Evolutionary conservation across 75 land plant genomes (phyloP).

Genomic region (Pinus albicaulis): DNA sequence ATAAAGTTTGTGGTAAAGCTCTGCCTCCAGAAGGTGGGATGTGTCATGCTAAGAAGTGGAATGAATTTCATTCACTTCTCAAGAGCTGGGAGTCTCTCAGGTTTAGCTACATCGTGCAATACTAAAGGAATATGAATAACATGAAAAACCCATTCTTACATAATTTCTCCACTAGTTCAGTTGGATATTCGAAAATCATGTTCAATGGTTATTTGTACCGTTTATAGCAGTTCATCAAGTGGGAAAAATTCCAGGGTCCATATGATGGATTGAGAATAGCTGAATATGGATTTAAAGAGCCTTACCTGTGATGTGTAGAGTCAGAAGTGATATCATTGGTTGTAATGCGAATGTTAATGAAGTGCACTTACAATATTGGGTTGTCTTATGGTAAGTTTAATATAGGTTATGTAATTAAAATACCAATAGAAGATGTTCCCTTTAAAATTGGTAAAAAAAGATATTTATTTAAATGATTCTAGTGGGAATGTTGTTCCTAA

Average conservation of each 20-base stretch:
- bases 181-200: neutral
- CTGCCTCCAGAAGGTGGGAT: neutral
- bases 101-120: neutral
- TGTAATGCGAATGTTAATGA: neutral
- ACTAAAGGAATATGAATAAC: neutral
- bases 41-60: slow-evolving; percentile 1
- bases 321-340: neutral
- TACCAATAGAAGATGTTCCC: neutral
- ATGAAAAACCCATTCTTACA: too few relatives aligned
- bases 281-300: neutral
- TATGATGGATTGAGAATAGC: slow-evolving; percentile 3
- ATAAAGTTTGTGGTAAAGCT: neutral
- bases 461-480: neutral
- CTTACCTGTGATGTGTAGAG: neutral
- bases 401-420: slow-evolving; percentile 7
- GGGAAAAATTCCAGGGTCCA: neutral
- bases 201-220: neutral
- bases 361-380: neutral
- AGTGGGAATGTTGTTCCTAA: neutral
- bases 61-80: slow-evolving; percentile 2
- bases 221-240: neutral
- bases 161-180: neutral
- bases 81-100: neutral
- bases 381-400: neutral
- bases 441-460: neutral